phyloP scores from a whole-genome alignment of 1,284 basidiomycete species.

The Xerocomus amazonicus region DNA sequence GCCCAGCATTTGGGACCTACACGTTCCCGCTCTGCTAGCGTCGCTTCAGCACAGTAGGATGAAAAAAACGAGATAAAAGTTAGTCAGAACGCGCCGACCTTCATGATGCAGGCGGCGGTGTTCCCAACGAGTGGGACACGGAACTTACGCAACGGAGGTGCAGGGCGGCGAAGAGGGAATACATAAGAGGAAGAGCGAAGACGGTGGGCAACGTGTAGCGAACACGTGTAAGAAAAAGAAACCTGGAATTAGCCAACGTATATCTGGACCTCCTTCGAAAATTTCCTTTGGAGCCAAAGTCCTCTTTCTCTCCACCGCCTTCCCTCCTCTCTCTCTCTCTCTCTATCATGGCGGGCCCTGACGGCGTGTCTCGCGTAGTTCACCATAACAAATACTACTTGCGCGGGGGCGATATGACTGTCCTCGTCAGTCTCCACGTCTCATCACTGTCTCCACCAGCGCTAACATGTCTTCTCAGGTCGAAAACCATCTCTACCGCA shows the following conservation, averaged over 20 bases:
- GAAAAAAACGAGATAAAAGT: neutral
- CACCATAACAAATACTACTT: constrained; percentile 49
- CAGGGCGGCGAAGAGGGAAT: constrained; percentile 13
- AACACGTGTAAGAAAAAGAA: constrained; percentile 39
- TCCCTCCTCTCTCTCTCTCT: constrained; percentile 23
- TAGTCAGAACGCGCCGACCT: too few species aligned
- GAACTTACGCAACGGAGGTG: constrained; percentile 28
- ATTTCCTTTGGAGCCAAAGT: constrained; percentile 32
- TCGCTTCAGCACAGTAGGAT: constrained; percentile 10
- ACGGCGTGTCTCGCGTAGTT: constrained; percentile 28
- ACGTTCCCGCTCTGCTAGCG: constrained; percentile 1
- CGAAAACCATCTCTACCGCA: constrained; percentile 43
- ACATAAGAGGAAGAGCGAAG: constrained; percentile 19
- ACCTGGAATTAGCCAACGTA: constrained; percentile 30
- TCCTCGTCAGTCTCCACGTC: constrained; percentile 42
- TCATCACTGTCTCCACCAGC: neutral
- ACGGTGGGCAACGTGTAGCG: constrained; percentile 32
- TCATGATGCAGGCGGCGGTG: too few species aligned
- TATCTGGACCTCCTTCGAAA: constrained; percentile 35
- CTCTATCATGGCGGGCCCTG: constrained; percentile 24
- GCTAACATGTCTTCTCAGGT: constrained; percentile 34
- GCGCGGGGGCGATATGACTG: constrained; percentile 49
- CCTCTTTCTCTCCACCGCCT: constrained; percentile 24
- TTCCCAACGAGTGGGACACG: neutral
- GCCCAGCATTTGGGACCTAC: too few species aligned